A percentile compares a stretch with the other conserved stretches of the same genome.
Evolutionary conservation across 768 basidiomycete species (phyloP).

Genomic region (Mrakia blollopis): DNA sequence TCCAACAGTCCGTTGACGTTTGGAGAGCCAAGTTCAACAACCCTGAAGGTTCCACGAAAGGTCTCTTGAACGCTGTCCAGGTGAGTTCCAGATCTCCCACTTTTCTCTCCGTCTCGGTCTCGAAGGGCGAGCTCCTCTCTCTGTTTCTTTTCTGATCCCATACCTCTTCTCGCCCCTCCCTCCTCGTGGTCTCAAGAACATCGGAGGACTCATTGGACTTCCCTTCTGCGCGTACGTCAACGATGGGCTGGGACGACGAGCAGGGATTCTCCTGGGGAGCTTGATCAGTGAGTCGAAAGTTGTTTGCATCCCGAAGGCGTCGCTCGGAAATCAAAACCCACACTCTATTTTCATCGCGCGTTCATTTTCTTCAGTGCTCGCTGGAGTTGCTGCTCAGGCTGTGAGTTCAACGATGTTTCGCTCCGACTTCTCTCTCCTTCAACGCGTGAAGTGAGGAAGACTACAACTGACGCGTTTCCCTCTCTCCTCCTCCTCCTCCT

Average conservation of each 20-base stretch:
- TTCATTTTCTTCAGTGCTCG: constrained; percentile 47
- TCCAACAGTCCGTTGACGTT: neutral
- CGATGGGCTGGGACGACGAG: constrained; percentile 65
- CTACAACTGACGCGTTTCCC: too few relatives aligned
- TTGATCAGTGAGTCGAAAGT: constrained; percentile 49
- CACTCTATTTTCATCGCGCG: neutral
- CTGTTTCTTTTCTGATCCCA: neutral
- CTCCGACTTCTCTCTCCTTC: too few relatives aligned
- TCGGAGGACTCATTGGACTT: constrained; percentile 62
- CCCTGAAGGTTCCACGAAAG: constrained; percentile 50
- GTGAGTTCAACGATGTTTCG: constrained; percentile 40
- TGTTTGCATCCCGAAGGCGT: too few relatives aligned
- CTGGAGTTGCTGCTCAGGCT: constrained; percentile 64
- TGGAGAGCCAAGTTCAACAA: constrained; percentile 15
- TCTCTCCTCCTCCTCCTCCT: too few relatives aligned
- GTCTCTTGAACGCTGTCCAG: constrained; percentile 75
- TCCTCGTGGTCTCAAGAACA: constrained; percentile 45
- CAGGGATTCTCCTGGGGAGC: constrained; percentile 63
- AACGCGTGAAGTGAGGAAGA: too few relatives aligned
- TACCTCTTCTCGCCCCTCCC: neutral
- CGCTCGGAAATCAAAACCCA: neutral
- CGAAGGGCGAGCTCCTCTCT: neutral
- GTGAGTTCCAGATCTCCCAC: neutral
- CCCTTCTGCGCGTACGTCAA: constrained; percentile 53
- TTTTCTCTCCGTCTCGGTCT: neutral